A percentile compares a stretch with the other conserved stretches of the same genome.
These are phyloP conservation scores for Arthroderma sp. DNA, from an alignment of 2,329 filamentous ascomycete species.

Conservation along the genomic window DNA sequence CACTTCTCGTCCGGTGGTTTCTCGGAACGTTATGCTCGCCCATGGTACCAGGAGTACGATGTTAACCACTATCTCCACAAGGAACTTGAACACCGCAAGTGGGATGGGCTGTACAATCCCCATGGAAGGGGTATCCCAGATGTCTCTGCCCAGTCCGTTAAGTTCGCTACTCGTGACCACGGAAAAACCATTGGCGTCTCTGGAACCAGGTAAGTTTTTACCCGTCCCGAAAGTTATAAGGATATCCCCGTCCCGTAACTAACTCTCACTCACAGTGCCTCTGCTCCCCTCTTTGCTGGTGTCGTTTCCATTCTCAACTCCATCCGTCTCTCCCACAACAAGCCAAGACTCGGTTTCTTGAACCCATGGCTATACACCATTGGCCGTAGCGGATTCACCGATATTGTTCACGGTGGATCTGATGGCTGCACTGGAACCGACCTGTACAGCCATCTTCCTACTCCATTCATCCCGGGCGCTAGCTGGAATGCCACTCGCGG, in stretches of 20 bases:
- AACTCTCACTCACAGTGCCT: constrained; percentile 32
- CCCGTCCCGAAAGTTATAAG: background rate
- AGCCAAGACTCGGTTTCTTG: constrained; percentile 45
- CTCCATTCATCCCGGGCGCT: constrained; percentile 34
- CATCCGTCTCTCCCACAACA: constrained; percentile 44
- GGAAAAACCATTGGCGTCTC: constrained; percentile 28
- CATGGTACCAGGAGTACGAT: constrained; percentile 36
- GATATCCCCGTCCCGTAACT: constrained; percentile 7
- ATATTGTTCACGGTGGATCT: constrained; percentile 38
- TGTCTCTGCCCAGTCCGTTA: constrained; percentile 44
- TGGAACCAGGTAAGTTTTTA: constrained; percentile 36
- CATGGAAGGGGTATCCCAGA: constrained; percentile 51
- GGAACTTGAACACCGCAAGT: constrained; percentile 27
- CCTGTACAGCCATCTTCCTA: constrained; percentile 28
- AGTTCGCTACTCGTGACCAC: constrained; percentile 31
- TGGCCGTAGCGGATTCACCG: constrained; percentile 35
- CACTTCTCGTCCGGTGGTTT: constrained; percentile 44
- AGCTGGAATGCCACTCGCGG: constrained; percentile 41
- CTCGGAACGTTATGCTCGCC: constrained; percentile 38
- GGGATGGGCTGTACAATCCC: constrained; percentile 37
- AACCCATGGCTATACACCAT: constrained; percentile 49
- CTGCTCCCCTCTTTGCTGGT: constrained; percentile 51
- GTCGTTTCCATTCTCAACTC: constrained; percentile 55
- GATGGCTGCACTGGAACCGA: constrained; percentile 33
- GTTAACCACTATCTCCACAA: constrained; percentile 34